Evolutionary conservation across 2,329 filamentous ascomycete genomes (phyloP).

Genomic region (Fusarium sp.): DNA sequence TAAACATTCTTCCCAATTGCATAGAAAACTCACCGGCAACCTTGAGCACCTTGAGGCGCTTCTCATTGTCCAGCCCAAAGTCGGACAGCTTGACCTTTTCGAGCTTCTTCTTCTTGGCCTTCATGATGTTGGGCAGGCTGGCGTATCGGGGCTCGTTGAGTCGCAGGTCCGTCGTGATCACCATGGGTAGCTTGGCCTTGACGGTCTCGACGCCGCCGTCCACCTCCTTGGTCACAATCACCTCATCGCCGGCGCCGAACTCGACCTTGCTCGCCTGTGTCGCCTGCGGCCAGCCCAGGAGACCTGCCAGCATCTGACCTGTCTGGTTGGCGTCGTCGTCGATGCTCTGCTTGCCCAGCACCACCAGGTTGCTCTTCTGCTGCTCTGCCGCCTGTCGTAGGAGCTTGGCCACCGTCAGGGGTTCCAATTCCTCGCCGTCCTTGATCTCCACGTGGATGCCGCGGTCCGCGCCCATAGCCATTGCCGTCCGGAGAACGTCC

Average conservation of each 20-base stretch:
- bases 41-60: constrained; percentile 86
- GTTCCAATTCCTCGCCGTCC: constrained; percentile 81
- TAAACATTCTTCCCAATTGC: not conserved
- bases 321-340: constrained; percentile 97
- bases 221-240: constrained; percentile 88
- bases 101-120: constrained; percentile 99
- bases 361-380: constrained; percentile 88
- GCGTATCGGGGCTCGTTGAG: constrained; percentile 96
- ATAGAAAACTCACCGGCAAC: constrained; percentile 70
- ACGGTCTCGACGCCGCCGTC: constrained; percentile 95
- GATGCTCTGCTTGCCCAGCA: constrained; percentile 97
- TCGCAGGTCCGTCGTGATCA: constrained; percentile 93
- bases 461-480: constrained; percentile 98
- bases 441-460: constrained; percentile 84
- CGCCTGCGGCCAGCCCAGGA: constrained; percentile 92
- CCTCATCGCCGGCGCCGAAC: constrained; percentile 72
- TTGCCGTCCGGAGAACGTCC: constrained; percentile 91
- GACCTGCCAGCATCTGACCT: constrained; percentile 94
- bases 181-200: constrained; percentile 82
- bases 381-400: constrained; percentile 79
- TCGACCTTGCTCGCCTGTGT: constrained; percentile 89
- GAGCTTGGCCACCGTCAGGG: constrained; percentile 90
- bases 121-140: constrained; percentile 98
- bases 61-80: constrained; percentile 76
- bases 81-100: constrained; percentile 90